phyloP scores from a whole-genome alignment of 441 rosid species.

The Gossypium schwendimanii region DNA sequence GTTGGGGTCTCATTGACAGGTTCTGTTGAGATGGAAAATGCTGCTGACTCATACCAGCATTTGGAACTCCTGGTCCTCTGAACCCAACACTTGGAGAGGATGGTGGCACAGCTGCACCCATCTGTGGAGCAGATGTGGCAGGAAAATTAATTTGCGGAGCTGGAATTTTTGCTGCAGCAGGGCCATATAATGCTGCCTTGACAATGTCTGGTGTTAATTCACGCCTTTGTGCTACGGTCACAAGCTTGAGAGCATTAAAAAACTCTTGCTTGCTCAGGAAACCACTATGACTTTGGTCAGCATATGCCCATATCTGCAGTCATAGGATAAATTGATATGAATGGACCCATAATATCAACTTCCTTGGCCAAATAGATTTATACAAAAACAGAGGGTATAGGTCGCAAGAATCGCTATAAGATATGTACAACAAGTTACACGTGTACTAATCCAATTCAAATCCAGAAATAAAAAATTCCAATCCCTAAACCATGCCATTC shows the following conservation, averaged over 20 bases:
- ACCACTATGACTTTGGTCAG: conserved; percentile 67
- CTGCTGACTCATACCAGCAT: conserved; percentile 39
- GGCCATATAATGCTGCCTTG: conserved; percentile 83
- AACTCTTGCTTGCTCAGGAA: conserved; percentile 80
- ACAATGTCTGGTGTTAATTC: conserved; percentile 87
- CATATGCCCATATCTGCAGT: conserved; percentile 74
- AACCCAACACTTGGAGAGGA: conserved; percentile 42
- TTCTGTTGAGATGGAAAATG: conserved; percentile 50
- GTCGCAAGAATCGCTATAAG: background rate
- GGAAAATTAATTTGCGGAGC: conserved; percentile 74
- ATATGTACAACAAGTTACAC: background rate
- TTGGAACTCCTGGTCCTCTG: conserved; percentile 56
- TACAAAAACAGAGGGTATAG: background rate
- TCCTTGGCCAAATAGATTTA: background rate
- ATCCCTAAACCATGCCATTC: background rate
- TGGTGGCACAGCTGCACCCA: conserved; percentile 24
- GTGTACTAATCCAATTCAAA: background rate
- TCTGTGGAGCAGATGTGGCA: conserved; percentile 35
- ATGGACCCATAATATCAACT: background rate
- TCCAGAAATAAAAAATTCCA: background rate
- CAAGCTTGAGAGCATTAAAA: conserved; percentile 78
- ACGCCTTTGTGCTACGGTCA: conserved; percentile 91
- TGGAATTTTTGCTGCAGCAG: conserved; percentile 91
- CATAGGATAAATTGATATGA: conserved; percentile 18
- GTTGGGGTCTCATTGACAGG: conserved; percentile 35